These are phyloP conservation scores for Chlorella sp. DNA, from an alignment of 139 green algal genomes.

Conservation along the genomic window DNA sequence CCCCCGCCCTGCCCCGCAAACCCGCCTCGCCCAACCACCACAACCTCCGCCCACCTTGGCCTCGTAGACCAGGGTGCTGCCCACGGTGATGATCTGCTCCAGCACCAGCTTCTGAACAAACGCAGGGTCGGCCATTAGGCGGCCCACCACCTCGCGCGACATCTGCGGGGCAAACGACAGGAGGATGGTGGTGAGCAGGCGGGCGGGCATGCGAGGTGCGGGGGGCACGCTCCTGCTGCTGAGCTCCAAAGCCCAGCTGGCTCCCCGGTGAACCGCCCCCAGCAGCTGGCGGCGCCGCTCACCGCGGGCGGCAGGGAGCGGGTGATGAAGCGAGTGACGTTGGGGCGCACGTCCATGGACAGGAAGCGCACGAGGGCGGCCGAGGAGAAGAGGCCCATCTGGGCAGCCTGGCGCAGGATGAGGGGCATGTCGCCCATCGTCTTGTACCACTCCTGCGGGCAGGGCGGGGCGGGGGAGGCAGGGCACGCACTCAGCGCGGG, in stretches of 20 bases:
- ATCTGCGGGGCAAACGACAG: conserved; percentile 44
- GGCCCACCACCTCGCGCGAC: conserved; percentile 89
- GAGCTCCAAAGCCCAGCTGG: not conserved
- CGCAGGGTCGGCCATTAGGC: conserved; percentile 96
- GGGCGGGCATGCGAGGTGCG: no score
- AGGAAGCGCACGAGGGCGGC: conserved; percentile 94
- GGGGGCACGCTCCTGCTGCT: no score
- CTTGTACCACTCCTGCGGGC: conserved; percentile 83
- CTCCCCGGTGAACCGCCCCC: not conserved
- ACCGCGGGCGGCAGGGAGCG: conserved; percentile 76
- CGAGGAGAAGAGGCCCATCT: conserved; percentile 94
- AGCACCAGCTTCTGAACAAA: conserved; percentile 95
- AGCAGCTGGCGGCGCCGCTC: conserved; percentile 6
- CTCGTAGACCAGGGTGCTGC: conserved; percentile 81
- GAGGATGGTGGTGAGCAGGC: not conserved
- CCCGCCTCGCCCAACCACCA: no score
- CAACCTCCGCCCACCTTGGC: conserved; percentile 44
- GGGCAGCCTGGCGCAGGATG: conserved; percentile 87
- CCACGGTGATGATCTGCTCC: conserved; percentile 86
- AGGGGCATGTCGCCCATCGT: conserved; percentile 86
- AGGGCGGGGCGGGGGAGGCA: not conserved
- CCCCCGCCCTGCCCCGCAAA: no score
- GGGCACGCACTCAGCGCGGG: not conserved
- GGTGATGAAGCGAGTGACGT: conserved; percentile 83
- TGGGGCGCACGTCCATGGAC: conserved; percentile 91